phyloP scores from a whole-genome alignment of 345 rosid species.

The Camelina neglecta region DNA sequence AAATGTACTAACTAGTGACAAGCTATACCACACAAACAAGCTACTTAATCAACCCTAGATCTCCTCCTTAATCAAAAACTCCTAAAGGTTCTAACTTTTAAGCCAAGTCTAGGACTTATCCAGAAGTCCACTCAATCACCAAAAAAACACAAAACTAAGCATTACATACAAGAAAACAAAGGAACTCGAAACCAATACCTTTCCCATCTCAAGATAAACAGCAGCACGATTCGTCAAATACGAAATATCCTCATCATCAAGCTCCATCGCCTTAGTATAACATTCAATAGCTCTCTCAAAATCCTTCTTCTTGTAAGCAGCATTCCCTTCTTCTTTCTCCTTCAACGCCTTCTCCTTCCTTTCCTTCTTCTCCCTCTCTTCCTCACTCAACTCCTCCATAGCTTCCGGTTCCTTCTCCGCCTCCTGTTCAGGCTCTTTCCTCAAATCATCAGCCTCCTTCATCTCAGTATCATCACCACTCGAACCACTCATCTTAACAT shows the following conservation, averaged over 20 bases:
- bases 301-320: constrained; percentile 90
- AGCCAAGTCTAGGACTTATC: neutral
- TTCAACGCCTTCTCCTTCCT: constrained; percentile 50
- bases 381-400: constrained; percentile 44
- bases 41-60: neutral
- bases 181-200: constrained; percentile 48
- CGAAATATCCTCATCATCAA: constrained; percentile 90
- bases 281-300: constrained; percentile 82
- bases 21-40: neutral
- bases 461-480: constrained; percentile 60
- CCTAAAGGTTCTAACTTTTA: neutral
- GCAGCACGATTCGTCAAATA: constrained; percentile 90
- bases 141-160: neutral
- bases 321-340: constrained; percentile 90
- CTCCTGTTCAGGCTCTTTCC: constrained; percentile 38
- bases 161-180: neutral
- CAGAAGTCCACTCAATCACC: neutral
- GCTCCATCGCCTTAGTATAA: constrained; percentile 79
- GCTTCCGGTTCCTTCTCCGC: constrained; percentile 31
- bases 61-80: neutral
- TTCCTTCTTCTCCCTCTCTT: constrained; percentile 47
- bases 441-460: constrained; percentile 53
- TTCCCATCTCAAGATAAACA: constrained; percentile 88
- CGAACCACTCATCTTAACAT: constrained; percentile 61
- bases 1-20: neutral